These are phyloP conservation scores for Schizosaccharomyces japonicus DNA, from an alignment of 805 yeast genomes.

Conservation along the genomic window DNA sequence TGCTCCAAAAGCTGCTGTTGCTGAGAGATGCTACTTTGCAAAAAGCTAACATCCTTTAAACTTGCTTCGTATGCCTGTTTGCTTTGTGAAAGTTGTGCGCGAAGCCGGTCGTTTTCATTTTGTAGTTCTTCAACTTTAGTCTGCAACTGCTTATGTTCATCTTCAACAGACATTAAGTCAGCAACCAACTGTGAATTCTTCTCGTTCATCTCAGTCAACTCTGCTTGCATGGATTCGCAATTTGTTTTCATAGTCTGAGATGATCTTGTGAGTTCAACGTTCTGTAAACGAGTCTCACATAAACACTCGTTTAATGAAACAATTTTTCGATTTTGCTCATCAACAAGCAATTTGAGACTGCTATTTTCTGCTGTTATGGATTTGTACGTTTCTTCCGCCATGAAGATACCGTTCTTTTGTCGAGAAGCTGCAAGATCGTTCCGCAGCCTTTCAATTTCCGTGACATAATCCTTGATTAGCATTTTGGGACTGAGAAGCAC, in stretches of 20 bases:
- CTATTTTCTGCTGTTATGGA: conserved; percentile 25
- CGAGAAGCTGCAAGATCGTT: conserved; percentile 41
- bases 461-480: conserved; percentile 28
- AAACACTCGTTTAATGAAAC: conserved; percentile 27
- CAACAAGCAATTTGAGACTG: conserved; percentile 26
- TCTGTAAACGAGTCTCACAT: conserved; percentile 19
- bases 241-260: conserved; percentile 11
- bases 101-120: no score
- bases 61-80: no score
- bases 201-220: conserved; percentile 10
- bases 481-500: conserved; percentile 35
- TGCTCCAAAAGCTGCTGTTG: no score
- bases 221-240: conserved; percentile 8
- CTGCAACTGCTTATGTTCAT: no score
- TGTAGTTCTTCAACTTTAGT: no score
- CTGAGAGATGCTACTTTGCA: no score
- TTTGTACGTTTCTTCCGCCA: conserved; percentile 27
- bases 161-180: no score
- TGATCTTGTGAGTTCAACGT: conserved; percentile 18
- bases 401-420: conserved; percentile 39
- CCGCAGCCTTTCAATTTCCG: conserved; percentile 31
- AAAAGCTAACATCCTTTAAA: no score
- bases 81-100: no score
- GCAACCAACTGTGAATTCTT: no score
- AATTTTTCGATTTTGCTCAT: conserved; percentile 27